phyloP scores from a whole-genome alignment of 2,329 filamentous ascomycete species.

The Apiospora phragmitis region DNA sequence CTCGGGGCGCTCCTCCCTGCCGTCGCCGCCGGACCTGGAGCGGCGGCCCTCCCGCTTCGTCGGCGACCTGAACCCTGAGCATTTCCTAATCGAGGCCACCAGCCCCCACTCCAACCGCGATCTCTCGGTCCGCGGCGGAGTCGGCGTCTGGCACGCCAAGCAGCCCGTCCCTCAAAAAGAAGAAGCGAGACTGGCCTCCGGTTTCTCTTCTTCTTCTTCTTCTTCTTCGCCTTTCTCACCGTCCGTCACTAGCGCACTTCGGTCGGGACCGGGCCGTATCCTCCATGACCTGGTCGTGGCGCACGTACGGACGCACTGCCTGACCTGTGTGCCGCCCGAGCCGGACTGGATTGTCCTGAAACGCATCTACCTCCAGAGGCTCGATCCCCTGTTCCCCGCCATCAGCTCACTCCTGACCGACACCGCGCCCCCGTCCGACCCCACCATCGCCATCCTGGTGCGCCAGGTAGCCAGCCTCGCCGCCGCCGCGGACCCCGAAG shows the following conservation, averaged over 20 bases:
- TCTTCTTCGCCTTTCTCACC: neutral
- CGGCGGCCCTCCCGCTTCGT: constrained; percentile 45
- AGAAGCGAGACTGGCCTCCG: neutral
- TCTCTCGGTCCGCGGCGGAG: constrained; percentile 49
- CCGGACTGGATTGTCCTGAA: constrained; percentile 47
- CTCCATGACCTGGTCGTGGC: constrained; percentile 35
- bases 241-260: neutral
- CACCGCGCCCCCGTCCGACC: constrained; percentile 15
- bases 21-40: neutral
- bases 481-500: constrained; percentile 50
- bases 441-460: constrained; percentile 40
- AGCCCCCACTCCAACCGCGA: constrained; percentile 37
- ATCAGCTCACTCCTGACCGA: constrained; percentile 34
- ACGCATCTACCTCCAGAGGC: constrained; percentile 49
- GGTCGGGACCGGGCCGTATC: neutral
- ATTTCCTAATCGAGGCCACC: constrained; percentile 58
- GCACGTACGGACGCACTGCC: constrained; percentile 46
- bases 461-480: constrained; percentile 57
- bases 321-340: constrained; percentile 48
- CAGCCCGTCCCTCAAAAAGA: neutral
- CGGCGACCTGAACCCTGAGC: constrained; percentile 60
- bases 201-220: neutral
- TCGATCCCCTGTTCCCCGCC: constrained; percentile 56
- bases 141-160: constrained; percentile 55
- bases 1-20: neutral